Evolutionary conservation across 192 early-diverging fungal genomes (phyloP).

Genomic region (Linnemannia zychae): DNA sequence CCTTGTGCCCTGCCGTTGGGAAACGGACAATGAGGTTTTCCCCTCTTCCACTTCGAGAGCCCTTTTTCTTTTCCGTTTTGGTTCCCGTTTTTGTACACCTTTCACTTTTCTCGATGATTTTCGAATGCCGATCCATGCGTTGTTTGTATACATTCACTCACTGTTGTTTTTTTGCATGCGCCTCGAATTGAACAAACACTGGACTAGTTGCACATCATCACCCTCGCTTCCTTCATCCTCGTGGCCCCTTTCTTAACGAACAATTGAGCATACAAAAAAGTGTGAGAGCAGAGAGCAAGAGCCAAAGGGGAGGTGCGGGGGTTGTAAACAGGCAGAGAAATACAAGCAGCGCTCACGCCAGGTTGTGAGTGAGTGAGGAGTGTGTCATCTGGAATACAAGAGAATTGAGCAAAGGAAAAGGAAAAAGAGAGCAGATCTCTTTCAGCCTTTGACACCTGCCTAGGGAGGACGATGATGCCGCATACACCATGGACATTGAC

Average conservation of each 20-base stretch:
- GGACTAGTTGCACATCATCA: background rate
- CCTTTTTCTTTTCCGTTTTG: slow-evolving; percentile 9
- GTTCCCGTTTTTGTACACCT: background rate
- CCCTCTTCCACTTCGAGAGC: background rate
- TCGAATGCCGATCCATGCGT: slow-evolving; percentile 2
- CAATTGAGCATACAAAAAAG: background rate
- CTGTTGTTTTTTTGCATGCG: background rate
- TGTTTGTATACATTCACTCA: background rate
- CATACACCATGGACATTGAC: too few species aligned
- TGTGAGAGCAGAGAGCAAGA: background rate
- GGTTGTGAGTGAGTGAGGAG: background rate
- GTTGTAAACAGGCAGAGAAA: background rate
- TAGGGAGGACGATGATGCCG: background rate
- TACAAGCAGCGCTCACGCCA: background rate
- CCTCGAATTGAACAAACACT: too few species aligned
- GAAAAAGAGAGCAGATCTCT: background rate
- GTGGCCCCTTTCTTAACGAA: slow-evolving; percentile 2
- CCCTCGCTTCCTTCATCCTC: background rate
- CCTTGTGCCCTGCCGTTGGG: background rate
- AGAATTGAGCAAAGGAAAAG: background rate
- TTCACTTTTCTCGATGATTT: background rate
- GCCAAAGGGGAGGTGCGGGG: background rate
- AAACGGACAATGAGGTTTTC: background rate
- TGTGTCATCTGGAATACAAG: background rate
- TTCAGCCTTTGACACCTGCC: background rate